Percentiles rank a stretch among this genome's conserved stretches.
phyloP scores from a whole-genome alignment of 78 protist genomes.

The Bodo saltans region DNA sequence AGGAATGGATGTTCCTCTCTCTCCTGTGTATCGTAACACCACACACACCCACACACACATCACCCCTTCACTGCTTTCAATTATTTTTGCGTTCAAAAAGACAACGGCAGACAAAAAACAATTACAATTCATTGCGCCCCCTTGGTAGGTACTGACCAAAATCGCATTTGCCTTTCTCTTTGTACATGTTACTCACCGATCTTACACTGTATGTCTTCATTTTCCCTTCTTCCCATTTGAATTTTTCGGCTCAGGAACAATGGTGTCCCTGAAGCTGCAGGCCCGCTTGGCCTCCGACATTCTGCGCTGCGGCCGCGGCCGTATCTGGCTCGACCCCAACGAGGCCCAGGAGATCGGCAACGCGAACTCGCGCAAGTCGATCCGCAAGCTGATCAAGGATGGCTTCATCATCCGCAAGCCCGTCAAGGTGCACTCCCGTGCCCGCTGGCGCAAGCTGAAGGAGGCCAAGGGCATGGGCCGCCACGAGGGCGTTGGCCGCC shows the following conservation, averaged over 20 bases:
- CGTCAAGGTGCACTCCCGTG: constrained; percentile 79
- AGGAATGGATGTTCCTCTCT: no score
- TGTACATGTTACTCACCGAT: no score
- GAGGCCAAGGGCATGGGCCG: constrained; percentile 87
- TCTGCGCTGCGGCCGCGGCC: constrained; percentile 93
- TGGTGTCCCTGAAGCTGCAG: constrained; percentile 84
- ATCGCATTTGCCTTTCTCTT: no score
- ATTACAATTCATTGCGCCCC: no score
- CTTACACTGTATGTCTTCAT: no score
- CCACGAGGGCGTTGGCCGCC: constrained; percentile 93
- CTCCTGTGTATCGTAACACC: no score
- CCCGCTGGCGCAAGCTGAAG: constrained; percentile 65
- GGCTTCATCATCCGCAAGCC: constrained; percentile 93
- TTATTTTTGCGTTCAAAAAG: no score
- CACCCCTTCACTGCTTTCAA: no score
- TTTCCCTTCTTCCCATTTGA: not conserved
- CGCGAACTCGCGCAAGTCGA: constrained; percentile 90
- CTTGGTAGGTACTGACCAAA: no score
- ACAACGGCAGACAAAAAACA: no score
- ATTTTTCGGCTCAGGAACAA: no score
- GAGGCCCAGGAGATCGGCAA: constrained; percentile 86
- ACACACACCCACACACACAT: no score
- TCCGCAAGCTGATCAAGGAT: constrained; percentile 85
- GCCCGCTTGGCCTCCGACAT: constrained; percentile 97
- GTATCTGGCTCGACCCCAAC: constrained; percentile 98